Evolutionary conservation across 164 flowering plant genomes (phyloP).

Genomic region (Paratinospora sagittata): DNA sequence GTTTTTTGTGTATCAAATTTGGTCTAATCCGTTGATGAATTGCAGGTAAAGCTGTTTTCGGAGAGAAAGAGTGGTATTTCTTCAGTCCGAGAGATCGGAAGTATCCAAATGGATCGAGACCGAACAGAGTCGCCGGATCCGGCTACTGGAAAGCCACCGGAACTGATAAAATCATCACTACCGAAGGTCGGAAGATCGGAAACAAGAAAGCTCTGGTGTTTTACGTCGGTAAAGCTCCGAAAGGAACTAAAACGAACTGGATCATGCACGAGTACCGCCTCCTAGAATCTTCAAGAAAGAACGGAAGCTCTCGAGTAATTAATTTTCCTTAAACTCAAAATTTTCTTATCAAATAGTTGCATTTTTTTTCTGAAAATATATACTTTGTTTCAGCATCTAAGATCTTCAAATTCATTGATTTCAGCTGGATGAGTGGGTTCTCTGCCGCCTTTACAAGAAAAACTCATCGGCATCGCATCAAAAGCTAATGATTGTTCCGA

Average conservation of each 20-base stretch:
- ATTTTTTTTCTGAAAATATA: too few species aligned
- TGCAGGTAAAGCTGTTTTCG: slow-evolving; percentile 72
- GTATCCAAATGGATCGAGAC: slow-evolving; percentile 85
- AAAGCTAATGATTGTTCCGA: background rate
- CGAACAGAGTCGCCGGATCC: slow-evolving; percentile 83
- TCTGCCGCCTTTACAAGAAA: slow-evolving; percentile 78
- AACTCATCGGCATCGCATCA: slow-evolving; percentile 32
- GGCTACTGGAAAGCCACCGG: slow-evolving; percentile 98
- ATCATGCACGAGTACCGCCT: slow-evolving; percentile 91
- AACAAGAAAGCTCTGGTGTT: slow-evolving; percentile 84
- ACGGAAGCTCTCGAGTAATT: slow-evolving; percentile 52
- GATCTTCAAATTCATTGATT: too few species aligned
- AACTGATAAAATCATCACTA: slow-evolving; percentile 65
- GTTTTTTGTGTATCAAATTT: background rate
- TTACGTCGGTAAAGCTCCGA: slow-evolving; percentile 79
- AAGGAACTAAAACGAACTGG: slow-evolving; percentile 89
- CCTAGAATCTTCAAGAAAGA: slow-evolving; percentile 34
- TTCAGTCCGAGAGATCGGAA: slow-evolving; percentile 83
- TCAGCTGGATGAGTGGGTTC: slow-evolving; percentile 86
- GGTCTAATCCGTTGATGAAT: background rate
- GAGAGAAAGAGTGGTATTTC: slow-evolving; percentile 93
- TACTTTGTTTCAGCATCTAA: too few species aligned
- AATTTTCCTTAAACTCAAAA: too few species aligned
- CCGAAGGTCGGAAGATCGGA: slow-evolving; percentile 62
- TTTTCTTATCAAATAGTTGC: too few species aligned